Base-by-base conservation (phyloP, 116 monocot genomes). In the Zostera marina region DNA sequence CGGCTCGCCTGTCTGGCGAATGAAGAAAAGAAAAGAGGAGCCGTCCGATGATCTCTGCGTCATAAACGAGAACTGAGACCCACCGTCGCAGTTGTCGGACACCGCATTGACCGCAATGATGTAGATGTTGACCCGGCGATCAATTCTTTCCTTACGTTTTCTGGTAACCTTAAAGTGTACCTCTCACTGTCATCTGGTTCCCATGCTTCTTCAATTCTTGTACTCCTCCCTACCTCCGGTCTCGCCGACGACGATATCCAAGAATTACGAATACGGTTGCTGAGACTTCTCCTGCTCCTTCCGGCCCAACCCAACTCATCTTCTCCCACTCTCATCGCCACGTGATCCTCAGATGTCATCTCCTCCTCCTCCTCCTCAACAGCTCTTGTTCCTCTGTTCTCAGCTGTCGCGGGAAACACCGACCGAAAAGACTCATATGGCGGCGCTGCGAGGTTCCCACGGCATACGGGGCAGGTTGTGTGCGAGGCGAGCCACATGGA, bases 401-500 rank as follows among this genome's bases (percentile, higher is more conserved):
- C 15, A 1, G 4, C 4, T n/a, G 53, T 0, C 32, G 32, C 32
- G 32, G 32, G 10, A 10, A 9, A 10, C 10, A 3, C 53, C 10
- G 53, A n/a, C 11, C 9, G 38, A 16, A n/a, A 3, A 52, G 15
- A 9, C 0, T 3, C 60, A 1, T 17, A 15, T 5, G 12, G n/a
- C 9, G 21, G 22, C 63, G 42, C 21, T 39, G 60, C 45, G 58
- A 83, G 75, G 22, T 80, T 78, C 66, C 49, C 19, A 24, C 89
- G 72, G 67, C 89, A 89, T 41, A 89, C 81, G 23, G 89, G 89
- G 67, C 89, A 89, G 57, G 84, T 83, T 68, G 61, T 70, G 69
- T 84, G 83, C 42, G 77, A 61, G 0, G 64, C 49, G 19, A 89
- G 89, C 89, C 89, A 89, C 53, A 75, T 71, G 58, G 78, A 80